phyloP scores from a whole-genome alignment of 2,329 filamentous ascomycete genomes.

The Clonostachys byssicola region DNA sequence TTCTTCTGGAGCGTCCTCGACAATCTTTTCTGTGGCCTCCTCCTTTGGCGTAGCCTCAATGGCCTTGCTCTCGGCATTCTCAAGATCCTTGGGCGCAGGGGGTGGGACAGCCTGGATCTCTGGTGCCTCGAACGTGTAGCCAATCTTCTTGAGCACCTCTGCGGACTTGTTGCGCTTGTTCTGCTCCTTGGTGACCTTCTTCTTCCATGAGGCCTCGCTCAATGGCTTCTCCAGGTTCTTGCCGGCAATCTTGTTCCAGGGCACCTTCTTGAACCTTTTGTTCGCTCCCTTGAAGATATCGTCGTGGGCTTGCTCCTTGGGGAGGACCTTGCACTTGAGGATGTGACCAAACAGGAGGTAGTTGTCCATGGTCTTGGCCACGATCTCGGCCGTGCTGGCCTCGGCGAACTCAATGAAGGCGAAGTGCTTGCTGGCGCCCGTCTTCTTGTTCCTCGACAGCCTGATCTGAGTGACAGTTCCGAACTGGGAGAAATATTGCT shows the following conservation, averaged over 20 bases:
- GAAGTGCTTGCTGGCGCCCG: constrained; percentile 87
- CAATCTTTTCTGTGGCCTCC: constrained; percentile 21
- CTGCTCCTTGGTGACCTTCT: constrained; percentile 70
- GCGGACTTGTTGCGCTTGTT: constrained; percentile 64
- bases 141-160: constrained; percentile 72
- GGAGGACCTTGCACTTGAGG: constrained; percentile 78
- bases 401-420: constrained; percentile 90
- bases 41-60: constrained; percentile 30
- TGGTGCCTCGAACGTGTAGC: constrained; percentile 79
- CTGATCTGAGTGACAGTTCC: constrained; percentile 75
- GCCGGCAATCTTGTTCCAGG: constrained; percentile 83
- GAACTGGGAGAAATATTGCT: constrained; percentile 90
- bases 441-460: constrained; percentile 87
- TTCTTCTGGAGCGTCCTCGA: constrained; percentile 11
- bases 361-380: constrained; percentile 94
- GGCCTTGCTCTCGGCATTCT: constrained; percentile 17
- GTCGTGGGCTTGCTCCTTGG: constrained; percentile 72
- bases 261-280: constrained; percentile 81
- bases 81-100: constrained; percentile 27
- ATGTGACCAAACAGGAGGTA: constrained; percentile 95
- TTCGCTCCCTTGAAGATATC: constrained; percentile 89
- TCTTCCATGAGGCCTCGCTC: constrained; percentile 73
- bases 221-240: constrained; percentile 68
- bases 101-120: constrained; percentile 55
- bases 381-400: constrained; percentile 76